Percentiles rank a stretch among this genome's conserved stretches.
These are phyloP conservation scores for Vairimorpha apis DNA, from an alignment of 371 early-diverging fungal genomes.

Conservation along the genomic window DNA sequence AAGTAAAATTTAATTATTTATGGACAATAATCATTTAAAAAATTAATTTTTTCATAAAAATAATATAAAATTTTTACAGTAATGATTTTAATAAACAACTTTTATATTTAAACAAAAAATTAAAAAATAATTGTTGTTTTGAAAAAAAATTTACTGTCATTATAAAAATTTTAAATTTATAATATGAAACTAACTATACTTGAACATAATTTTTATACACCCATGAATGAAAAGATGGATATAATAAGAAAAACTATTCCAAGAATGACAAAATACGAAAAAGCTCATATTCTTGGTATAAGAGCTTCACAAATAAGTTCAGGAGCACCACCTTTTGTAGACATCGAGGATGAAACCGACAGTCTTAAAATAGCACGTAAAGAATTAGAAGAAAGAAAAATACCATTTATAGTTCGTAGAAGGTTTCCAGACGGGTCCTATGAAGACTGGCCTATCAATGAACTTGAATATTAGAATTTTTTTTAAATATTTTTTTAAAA, in stretches of 20 bases:
- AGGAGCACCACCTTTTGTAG: constrained; percentile 94
- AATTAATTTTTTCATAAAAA: not conserved
- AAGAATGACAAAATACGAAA: constrained; percentile 98
- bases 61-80: not conserved
- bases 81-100: not conserved
- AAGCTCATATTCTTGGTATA: constrained; percentile 87
- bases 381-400: constrained; percentile 83
- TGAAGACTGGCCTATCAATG: constrained; percentile 91
- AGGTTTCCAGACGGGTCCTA: constrained; percentile 87
- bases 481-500: not conserved
- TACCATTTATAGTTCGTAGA: constrained; percentile 86
- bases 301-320: constrained; percentile 68
- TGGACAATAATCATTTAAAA: not conserved
- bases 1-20: not conserved
- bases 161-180: too few relatives aligned
- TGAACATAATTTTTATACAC: too few relatives aligned
- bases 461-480: constrained; percentile 65
- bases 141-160: not conserved
- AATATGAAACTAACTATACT: too few relatives aligned
- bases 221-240: not conserved
- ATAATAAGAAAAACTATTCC: constrained; percentile 75
- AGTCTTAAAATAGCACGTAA: constrained; percentile 91
- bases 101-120: not conserved
- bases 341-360: constrained; percentile 87
- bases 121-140: not conserved